phyloP scores from a whole-genome alignment of 352 stramenopile species.

The Globisporangium viniferum region DNA sequence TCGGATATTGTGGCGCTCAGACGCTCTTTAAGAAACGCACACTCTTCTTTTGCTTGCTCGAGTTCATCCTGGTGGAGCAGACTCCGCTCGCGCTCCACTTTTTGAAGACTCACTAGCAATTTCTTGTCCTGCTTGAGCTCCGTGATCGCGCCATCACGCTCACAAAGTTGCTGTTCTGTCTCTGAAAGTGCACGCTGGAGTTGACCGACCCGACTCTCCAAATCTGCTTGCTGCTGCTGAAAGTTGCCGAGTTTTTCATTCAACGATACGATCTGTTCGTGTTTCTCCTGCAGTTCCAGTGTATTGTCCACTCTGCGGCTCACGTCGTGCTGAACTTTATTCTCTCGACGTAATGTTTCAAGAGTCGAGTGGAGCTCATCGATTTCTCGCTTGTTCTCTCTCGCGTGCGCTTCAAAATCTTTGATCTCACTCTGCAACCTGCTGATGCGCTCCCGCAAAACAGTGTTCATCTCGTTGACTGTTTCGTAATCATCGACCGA shows the following conservation, averaged over 20 bases:
- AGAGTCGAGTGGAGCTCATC: conserved; percentile 9
- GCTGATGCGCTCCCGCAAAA: background rate
- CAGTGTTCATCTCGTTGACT: background rate
- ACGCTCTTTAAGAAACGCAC: conserved; percentile 22
- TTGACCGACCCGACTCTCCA: conserved; percentile 18
- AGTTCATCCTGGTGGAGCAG: conserved; percentile 24
- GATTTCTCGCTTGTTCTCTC: background rate
- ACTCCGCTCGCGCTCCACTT: conserved; percentile 27
- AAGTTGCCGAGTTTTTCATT: background rate
- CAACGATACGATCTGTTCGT: background rate
- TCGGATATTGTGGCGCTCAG: conserved; percentile 22
- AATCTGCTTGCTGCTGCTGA: conserved; percentile 2
- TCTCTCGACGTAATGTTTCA: background rate
- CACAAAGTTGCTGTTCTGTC: conserved; percentile 24
- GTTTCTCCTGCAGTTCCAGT: background rate
- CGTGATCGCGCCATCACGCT: conserved; percentile 28
- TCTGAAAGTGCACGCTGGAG: conserved; percentile 29
- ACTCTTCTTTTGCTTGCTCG: conserved; percentile 23
- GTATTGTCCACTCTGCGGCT: background rate
- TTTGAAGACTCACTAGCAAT: conserved; percentile 30
- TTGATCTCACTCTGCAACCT: conserved; percentile 10
- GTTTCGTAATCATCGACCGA: conserved; percentile 9
- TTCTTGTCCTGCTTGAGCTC: conserved; percentile 39
- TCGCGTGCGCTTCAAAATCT: background rate
- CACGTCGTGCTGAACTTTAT: background rate